Evolutionary conservation across 106 monocot species (phyloP), one percentile per base, ranked within the genome.

Genomic region (Amphibolis antarctica): DNA sequence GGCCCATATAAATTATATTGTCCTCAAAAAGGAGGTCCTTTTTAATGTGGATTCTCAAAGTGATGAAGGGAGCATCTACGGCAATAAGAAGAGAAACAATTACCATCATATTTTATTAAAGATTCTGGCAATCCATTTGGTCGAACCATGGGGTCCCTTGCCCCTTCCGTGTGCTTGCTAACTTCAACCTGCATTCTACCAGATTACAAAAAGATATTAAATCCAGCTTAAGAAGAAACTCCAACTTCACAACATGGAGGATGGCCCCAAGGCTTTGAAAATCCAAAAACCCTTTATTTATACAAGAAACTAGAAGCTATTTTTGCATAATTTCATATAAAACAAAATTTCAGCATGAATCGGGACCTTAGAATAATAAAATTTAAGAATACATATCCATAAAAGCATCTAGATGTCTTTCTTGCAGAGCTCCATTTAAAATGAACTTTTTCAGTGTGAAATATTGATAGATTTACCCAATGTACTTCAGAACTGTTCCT

Each of bases 51-150:
- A 4, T 36, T 36, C 36, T 36, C 36, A 36, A 36, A 36, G 51
- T 29, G 42, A 53, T n/a, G 9, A 66, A 29, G 10, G 25, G 18
- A 67, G 42, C 5, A 52, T 53, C 0, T 27, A 42, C 10, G 14
- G 42, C 1, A 10, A 46, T 21, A 0, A 25, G 44, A 53, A 62
- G 53, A n/a, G 42, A 55, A 54, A 72, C 60, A 18, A 26, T 36
- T 81, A 98, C 96, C 84, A 75, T 98, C 96, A 71, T 98, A 98
- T 62, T 75, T 69, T 26, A 98, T 98, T 60, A 98, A 82, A 53
- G 96, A 98, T 60, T 98, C 96, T 11, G 96, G 86, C 31, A 98
- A 60, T 73, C 96, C 96, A 79, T 90, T 98, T 31, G 96, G 90
- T 25, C 90, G 86, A 15, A 82, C 48, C 80, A 85, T 81, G 28